phyloP scores from a whole-genome alignment of 164 flowering plant species.

The Annona squamosa region DNA sequence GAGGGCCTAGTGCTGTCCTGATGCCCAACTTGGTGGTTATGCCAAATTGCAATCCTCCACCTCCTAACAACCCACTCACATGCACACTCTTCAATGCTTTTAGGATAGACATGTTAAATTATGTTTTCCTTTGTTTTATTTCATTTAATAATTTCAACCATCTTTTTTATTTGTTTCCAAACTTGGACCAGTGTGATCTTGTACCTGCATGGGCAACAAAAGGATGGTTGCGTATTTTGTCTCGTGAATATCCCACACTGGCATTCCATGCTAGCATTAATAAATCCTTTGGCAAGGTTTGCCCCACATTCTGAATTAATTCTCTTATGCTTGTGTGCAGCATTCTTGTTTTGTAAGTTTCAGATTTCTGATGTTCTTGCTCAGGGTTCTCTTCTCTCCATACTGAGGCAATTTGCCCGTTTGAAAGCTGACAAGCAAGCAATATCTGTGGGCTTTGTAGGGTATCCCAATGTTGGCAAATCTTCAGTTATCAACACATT shows the following conservation, averaged over 20 bases:
- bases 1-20: background rate
- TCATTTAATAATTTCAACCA: no score
- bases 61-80: no score
- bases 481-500: constrained; percentile 97
- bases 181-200: constrained; percentile 66
- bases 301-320: background rate
- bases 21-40: background rate
- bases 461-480: constrained; percentile 99
- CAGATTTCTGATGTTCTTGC: background rate
- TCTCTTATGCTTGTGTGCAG: background rate
- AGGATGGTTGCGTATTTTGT: constrained; percentile 87
- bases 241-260: constrained; percentile 86
- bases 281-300: constrained; percentile 98
- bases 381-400: constrained; percentile 90
- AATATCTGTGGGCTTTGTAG: constrained; percentile 96
- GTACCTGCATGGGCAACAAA: constrained; percentile 98
- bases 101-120: background rate
- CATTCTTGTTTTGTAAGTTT: background rate
- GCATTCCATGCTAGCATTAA: constrained; percentile 97
- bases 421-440: constrained; percentile 96
- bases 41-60: background rate
- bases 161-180: no score
- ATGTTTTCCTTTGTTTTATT: background rate
- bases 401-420: constrained; percentile 90
- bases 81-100: background rate